Percentiles rank a stretch among this genome's conserved stretches.
phyloP scores from a whole-genome alignment of 192 early-diverging fungal species.

The Podila verticillata region DNA sequence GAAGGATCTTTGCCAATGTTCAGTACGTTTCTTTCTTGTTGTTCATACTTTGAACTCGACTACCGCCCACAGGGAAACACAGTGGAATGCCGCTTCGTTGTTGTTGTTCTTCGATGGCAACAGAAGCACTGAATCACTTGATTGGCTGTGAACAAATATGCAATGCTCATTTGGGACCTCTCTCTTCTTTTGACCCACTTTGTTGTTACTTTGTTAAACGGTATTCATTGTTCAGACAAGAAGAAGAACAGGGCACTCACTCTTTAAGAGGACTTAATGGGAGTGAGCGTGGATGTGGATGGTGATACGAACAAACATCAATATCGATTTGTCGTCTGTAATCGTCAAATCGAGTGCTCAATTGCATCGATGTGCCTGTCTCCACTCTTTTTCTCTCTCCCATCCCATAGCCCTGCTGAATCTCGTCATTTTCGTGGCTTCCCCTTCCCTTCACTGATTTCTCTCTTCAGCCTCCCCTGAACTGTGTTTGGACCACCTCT shows the following conservation, averaged over 20 bases:
- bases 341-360: neutral
- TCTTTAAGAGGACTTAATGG: neutral
- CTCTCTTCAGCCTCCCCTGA: slow-evolving; percentile 2
- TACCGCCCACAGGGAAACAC: neutral
- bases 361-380: neutral
- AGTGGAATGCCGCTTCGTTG: neutral
- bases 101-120: neutral
- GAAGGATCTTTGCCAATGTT: slow-evolving; percentile 27
- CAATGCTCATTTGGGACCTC: neutral
- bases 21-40: neutral
- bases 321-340: neutral
- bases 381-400: neutral
- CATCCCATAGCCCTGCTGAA: neutral
- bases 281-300: neutral
- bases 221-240: slow-evolving; percentile 24
- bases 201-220: slow-evolving; percentile 5
- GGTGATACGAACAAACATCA: too few relatives aligned
- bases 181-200: neutral
- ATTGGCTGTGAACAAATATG: neutral
- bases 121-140: neutral
- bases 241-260: neutral
- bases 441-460: neutral
- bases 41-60: neutral
- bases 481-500: slow-evolving; percentile 52
- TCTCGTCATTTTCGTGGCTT: neutral